Evolutionary conservation across 2,329 filamentous ascomycete genomes (phyloP), one percentile per base, ranked within the genome.

Genomic region (Aspergillus sp.): DNA sequence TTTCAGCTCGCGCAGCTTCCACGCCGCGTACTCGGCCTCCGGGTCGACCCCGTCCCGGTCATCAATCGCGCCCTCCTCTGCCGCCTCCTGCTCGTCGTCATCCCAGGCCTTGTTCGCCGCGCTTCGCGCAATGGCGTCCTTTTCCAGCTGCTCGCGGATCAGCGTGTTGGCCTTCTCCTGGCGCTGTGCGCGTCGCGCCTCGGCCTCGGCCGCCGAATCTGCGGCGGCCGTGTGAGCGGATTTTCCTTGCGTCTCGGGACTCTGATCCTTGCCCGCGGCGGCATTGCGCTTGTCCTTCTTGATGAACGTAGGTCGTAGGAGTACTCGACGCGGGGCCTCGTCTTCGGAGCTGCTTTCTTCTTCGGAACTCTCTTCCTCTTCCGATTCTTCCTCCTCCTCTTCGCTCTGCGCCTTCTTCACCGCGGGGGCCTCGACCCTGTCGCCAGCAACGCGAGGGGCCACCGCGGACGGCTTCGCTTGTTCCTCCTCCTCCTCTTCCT

Each of bases 1-100:
- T 71, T 87, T 88, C 40, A 99, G 80, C 74, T 99, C 94, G 45
- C 94, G 87, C 46, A 99, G 80, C 68, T 93, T 94, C 93, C 94
- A 99, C 0, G 92, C 91, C 5, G 91, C 91, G 57, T 88, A 84
- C 71, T 99, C 94, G 6, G 90, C 91, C 57, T 88, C 91, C 0
- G 90, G 89, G 69, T 97, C 91, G 3, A 92, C 64, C 32, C 85
- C 90, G 69, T 99, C 94, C 2, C 87, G 89, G 64, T 96, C 94
- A 71, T 97, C 91, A 17, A 97, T 87, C 45, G 89, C 88, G 31
- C 86, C 85, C 53, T 84, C 84, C 21, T 84, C 84, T 19, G 82
- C 81, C 4, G 86, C 83, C n/a, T 85, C 82, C 16, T 83, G 80
- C 13, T 86, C 83, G 47, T 80, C 76, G 50, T 83, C 80, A 52